These are phyloP conservation scores for Phytophthora kernoviae DNA, from an alignment of 352 stramenopile genomes.

Conservation along the genomic window DNA sequence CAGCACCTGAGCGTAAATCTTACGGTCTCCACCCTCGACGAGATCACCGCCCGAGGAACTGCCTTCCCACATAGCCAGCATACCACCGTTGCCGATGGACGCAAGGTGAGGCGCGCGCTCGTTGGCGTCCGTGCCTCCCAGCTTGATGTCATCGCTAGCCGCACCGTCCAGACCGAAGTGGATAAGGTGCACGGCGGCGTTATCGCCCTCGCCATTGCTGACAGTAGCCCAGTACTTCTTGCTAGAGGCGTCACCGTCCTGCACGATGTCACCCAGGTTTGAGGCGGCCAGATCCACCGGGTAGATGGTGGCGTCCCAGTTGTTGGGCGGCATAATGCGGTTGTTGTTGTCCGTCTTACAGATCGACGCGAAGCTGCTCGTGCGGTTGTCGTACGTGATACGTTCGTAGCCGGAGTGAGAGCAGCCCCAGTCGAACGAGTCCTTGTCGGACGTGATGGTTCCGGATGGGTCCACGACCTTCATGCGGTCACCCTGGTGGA, in stretches of 20 bases:
- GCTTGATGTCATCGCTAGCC: slow-evolving; percentile 43
- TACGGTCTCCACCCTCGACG: slow-evolving; percentile 8
- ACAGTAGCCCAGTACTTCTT: slow-evolving; percentile 54
- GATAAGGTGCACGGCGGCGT: slow-evolving; percentile 50
- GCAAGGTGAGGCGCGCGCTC: slow-evolving; percentile 47
- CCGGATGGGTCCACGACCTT: slow-evolving; percentile 44
- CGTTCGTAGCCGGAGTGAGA: slow-evolving; percentile 57
- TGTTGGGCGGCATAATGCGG: slow-evolving; percentile 53
- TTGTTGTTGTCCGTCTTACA: slow-evolving; percentile 64
- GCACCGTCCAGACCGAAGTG: slow-evolving; percentile 46
- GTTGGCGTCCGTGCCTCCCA: slow-evolving; percentile 40
- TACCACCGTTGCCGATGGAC: slow-evolving; percentile 29
- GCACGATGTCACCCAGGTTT: slow-evolving; percentile 51
- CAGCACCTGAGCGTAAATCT: slow-evolving; percentile 46
- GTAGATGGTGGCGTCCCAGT: slow-evolving; percentile 47
- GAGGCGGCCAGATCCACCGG: slow-evolving; percentile 43
- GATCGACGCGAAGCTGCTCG: slow-evolving; percentile 44
- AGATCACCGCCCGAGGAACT: slow-evolving; percentile 34
- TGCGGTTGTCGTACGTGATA: slow-evolving; percentile 43
- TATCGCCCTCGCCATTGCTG: slow-evolving; percentile 41
- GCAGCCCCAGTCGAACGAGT: slow-evolving; percentile 51
- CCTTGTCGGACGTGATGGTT: slow-evolving; percentile 34
- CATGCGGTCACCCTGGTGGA: slow-evolving; percentile 60
- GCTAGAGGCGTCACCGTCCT: slow-evolving; percentile 21
- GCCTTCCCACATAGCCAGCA: slow-evolving; percentile 46